Evolutionary conservation across 2,329 filamentous ascomycete species (phyloP).

Genomic region (Davidsoniella eucalypti): DNA sequence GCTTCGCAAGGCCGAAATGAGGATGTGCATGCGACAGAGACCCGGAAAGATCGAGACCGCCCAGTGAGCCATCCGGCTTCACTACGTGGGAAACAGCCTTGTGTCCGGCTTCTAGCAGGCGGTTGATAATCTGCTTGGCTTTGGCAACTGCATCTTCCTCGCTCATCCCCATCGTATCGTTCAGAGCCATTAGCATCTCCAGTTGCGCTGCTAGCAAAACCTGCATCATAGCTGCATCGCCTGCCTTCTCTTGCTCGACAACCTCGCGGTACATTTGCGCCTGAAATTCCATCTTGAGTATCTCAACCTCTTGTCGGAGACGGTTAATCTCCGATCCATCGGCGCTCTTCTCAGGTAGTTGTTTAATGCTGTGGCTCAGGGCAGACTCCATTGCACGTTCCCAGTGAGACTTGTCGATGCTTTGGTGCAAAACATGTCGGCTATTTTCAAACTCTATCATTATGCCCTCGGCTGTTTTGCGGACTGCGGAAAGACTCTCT

Average conservation of each 20-base stretch:
- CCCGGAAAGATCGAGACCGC: conserved; percentile 12
- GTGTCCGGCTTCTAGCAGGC: conserved; percentile 61
- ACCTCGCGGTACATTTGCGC: conserved; percentile 64
- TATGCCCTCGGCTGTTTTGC: conserved; percentile 78
- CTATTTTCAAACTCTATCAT: conserved; percentile 79
- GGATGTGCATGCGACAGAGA: conserved; percentile 13
- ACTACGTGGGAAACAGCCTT: conserved; percentile 67
- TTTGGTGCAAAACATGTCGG: conserved; percentile 78
- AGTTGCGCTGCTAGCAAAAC: conserved; percentile 80
- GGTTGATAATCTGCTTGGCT: conserved; percentile 60
- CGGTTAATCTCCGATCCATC: conserved; percentile 32
- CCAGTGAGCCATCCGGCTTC: conserved; percentile 48
- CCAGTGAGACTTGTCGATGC: conserved; percentile 67
- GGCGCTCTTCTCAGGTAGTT: conserved; percentile 53
- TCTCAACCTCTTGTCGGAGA: conserved; percentile 65
- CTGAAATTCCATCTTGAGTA: conserved; percentile 69
- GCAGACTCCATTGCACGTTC: conserved; percentile 76
- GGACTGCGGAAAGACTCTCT: conserved; percentile 53
- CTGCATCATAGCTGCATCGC: conserved; percentile 64
- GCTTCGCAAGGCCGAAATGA: conserved; percentile 13
- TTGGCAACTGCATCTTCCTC: conserved; percentile 69
- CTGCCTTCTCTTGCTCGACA: conserved; percentile 67
- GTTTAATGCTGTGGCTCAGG: conserved; percentile 66
- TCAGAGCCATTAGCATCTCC: conserved; percentile 70
- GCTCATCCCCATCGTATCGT: conserved; percentile 65